These are phyloP conservation scores for Fusarium sp. DNA, from an alignment of 2,329 filamentous ascomycete genomes.

Conservation along the genomic window DNA sequence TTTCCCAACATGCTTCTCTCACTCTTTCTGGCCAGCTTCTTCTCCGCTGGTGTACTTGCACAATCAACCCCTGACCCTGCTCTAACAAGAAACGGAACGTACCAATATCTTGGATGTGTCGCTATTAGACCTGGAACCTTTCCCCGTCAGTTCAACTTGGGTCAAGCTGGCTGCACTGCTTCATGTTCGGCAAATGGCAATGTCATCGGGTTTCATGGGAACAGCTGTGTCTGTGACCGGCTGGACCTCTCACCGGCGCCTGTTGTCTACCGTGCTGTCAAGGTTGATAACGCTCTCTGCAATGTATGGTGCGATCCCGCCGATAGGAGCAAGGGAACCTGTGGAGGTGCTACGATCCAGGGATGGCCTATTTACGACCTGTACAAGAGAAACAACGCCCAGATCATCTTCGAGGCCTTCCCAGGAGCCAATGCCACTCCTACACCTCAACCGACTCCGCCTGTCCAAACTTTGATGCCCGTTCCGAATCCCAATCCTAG, in stretches of 20 bases:
- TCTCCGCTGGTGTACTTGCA: conserved; percentile 21
- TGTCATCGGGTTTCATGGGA: conserved; percentile 34
- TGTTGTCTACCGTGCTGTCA: conserved; percentile 28
- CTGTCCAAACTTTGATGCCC: conserved; percentile 10
- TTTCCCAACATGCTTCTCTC: conserved; percentile 22
- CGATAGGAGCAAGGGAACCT: conserved; percentile 36
- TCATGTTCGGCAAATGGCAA: conserved; percentile 41
- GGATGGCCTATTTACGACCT: conserved; percentile 41
- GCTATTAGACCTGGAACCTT: conserved; percentile 32
- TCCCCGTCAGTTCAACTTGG: conserved; percentile 27
- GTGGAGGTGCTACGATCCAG: conserved; percentile 29
- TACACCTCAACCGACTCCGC: conserved; percentile 11
- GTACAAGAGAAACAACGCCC: conserved; percentile 38
- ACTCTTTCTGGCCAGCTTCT: conserved; percentile 20
- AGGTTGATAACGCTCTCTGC: conserved; percentile 37
- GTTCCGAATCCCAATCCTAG: no score
- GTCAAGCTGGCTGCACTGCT: conserved; percentile 16
- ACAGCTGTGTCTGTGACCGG: conserved; percentile 38
- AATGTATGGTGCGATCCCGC: conserved; percentile 31
- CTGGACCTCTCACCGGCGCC: conserved; percentile 33
- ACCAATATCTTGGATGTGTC: conserved; percentile 33
- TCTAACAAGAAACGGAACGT: conserved; percentile 15
- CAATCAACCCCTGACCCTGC: conserved; percentile 33
- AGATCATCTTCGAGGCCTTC: conserved; percentile 25
- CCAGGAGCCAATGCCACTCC: conserved; percentile 3